Conservation (phyloP, 441 rosid genomes). For the Populus hybrid region DNA sequence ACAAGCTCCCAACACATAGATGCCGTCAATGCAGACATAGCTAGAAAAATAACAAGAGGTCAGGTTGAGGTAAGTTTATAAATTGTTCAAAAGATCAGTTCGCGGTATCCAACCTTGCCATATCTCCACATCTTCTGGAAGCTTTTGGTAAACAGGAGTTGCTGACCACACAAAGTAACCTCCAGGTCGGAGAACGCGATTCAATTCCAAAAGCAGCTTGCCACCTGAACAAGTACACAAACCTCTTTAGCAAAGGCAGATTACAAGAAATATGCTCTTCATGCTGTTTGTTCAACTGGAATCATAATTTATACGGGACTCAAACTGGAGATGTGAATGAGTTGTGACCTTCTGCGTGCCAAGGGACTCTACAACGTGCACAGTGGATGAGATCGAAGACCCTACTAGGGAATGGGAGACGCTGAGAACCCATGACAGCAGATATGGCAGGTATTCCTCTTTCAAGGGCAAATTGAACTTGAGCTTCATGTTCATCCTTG, state of each 20-base stretch:
- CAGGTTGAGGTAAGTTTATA: not conserved
- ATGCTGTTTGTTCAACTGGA: not conserved
- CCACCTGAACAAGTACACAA: constrained; percentile 40
- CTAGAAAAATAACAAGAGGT: constrained; percentile 31
- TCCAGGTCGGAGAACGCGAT: constrained; percentile 80
- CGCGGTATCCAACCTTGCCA: constrained; percentile 61
- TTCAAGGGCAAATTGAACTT: too few species aligned
- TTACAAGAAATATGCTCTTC: not conserved
- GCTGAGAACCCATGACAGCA: constrained; percentile 91
- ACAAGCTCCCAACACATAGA: constrained; percentile 91
- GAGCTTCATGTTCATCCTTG: too few species aligned
- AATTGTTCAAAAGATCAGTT: not conserved
- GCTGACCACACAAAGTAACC: constrained; percentile 97
- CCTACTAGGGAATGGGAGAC: constrained; percentile 81
- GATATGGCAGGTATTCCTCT: too few species aligned
- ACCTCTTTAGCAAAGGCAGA: not conserved
- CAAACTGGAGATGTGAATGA: not conserved
- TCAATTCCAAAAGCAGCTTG: constrained; percentile 74
- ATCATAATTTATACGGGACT: not conserved
- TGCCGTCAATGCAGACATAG: constrained; percentile 64
- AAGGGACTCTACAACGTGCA: constrained; percentile 94
- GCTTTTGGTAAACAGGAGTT: constrained; percentile 87
- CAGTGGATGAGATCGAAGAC: constrained; percentile 88
- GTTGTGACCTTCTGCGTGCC: constrained; percentile 69
- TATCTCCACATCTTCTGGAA: constrained; percentile 66